phyloP scores from a whole-genome alignment of 2,329 filamentous ascomycete species.

The Penicillium vulpinum region DNA sequence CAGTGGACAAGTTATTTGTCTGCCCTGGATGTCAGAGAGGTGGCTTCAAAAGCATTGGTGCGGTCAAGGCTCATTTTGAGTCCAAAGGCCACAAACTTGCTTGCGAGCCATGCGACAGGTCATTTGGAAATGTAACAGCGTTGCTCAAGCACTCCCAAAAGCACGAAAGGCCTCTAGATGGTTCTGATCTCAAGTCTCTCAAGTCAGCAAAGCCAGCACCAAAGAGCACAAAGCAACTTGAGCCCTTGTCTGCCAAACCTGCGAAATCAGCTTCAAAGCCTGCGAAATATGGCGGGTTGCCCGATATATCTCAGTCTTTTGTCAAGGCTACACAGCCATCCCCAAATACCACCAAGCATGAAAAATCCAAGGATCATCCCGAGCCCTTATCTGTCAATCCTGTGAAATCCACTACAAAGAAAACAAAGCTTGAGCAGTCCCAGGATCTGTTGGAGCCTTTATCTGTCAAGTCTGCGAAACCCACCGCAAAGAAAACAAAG shows the following conservation, averaged over 20 bases:
- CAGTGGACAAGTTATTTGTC: conserved; percentile 2
- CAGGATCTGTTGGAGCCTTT: background rate
- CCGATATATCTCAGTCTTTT: background rate
- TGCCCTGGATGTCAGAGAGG: conserved; percentile 8
- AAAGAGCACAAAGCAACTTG: background rate
- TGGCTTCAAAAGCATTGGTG: conserved; percentile 1
- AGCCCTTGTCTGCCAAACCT: background rate
- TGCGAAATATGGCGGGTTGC: background rate
- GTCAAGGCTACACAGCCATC: background rate
- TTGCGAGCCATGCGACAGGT: conserved; percentile 1
- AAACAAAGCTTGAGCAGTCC: background rate
- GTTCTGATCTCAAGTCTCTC: background rate
- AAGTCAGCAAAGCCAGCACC: background rate
- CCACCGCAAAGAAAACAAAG: background rate
- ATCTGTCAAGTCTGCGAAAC: background rate
- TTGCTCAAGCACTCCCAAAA: conserved; percentile 1
- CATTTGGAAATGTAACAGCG: background rate
- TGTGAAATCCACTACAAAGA: background rate
- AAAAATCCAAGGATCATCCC: background rate
- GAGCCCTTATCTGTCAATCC: background rate
- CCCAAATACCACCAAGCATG: background rate
- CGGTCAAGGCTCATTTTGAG: conserved; percentile 9
- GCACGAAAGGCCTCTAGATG: conserved; percentile 2
- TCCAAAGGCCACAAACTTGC: conserved; percentile 3
- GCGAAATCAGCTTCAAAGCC: background rate